Evolutionary conservation across 1,284 basidiomycete species (phyloP).

Genomic region (Boletus mariae): DNA sequence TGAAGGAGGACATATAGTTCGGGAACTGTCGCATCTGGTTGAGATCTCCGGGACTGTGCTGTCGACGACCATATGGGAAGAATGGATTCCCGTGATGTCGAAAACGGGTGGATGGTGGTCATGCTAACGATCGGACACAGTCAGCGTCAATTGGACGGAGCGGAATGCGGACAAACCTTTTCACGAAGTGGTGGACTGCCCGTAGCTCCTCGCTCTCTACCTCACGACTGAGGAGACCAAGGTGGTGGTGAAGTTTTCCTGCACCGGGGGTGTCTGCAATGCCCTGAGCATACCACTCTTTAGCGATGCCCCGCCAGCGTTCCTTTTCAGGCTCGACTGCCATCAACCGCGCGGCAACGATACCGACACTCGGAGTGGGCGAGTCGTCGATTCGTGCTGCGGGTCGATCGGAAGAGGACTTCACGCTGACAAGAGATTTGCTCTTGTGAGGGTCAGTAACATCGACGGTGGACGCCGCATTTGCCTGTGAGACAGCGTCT

Average conservation of each 20-base stretch:
- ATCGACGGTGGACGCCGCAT: conserved; percentile 29
- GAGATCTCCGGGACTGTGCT: conserved; percentile 67
- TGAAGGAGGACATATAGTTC: conserved; percentile 92
- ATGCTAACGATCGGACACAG: conserved; percentile 48
- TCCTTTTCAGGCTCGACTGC: conserved; percentile 90
- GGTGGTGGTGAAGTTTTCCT: conserved; percentile 90
- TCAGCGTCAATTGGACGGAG: conserved; percentile 1
- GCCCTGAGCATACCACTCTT: conserved; percentile 91
- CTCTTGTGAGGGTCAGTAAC: conserved; percentile 9
- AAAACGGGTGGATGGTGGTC: conserved; percentile 86
- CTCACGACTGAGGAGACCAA: conserved; percentile 86
- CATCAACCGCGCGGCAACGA: conserved; percentile 82
- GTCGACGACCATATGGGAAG: conserved; percentile 79
- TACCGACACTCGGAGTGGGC: conserved; percentile 76
- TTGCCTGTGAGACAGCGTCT: conserved; percentile 44
- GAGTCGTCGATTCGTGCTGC: conserved; percentile 62
- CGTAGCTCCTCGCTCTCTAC: conserved; percentile 81
- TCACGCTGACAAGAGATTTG: conserved; percentile 31
- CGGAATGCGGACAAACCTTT: conserved; percentile 60
- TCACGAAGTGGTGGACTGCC: conserved; percentile 91
- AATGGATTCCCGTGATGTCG: conserved; percentile 83
- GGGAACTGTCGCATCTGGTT: conserved; percentile 72
- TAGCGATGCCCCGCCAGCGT: conserved; percentile 85
- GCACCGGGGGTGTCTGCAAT: conserved; percentile 86
- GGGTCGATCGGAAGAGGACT: conserved; percentile 50